A percentile compares a stretch with the other conserved stretches of the same genome.
These are phyloP conservation scores for Tilletia walkeri DNA, from an alignment of 1,284 basidiomycete species.

Conservation along the genomic window DNA sequence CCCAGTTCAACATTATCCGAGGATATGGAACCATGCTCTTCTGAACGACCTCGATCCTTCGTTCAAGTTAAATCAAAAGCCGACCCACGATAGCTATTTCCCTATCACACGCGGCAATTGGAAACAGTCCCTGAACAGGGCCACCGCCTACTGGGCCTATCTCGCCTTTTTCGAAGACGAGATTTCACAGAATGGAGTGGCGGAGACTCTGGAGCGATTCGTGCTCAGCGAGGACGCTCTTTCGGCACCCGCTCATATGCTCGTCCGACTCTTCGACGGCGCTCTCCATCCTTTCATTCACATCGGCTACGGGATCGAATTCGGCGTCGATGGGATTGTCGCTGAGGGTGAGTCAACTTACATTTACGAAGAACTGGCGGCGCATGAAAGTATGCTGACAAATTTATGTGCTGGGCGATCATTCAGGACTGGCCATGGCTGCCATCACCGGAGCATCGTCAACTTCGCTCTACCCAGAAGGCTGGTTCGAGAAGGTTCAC, in stretches of 20 bases:
- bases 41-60: constrained; percentile 22
- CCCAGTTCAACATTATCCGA: constrained; percentile 18
- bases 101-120: constrained; percentile 28
- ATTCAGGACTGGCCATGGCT: constrained; percentile 34
- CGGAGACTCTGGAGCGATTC: constrained; percentile 24
- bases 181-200: constrained; percentile 16
- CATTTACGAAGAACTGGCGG: no score
- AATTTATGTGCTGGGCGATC: constrained; percentile 18
- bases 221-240: constrained; percentile 32
- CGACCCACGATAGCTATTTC: not conserved
- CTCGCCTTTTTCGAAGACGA: constrained; percentile 32
- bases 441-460: constrained; percentile 19
- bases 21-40: constrained; percentile 23
- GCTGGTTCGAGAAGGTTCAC: constrained; percentile 19
- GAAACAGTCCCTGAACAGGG: constrained; percentile 29
- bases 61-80: constrained; percentile 23
- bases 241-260: constrained; percentile 17
- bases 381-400: no score
- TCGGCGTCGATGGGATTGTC: constrained; percentile 36
- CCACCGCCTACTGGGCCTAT: constrained; percentile 35
- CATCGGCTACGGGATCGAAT: constrained; percentile 53
- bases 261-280: constrained; percentile 44
- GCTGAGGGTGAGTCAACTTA: constrained; percentile 40
- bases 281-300: constrained; percentile 55
- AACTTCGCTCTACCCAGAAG: constrained; percentile 24